Conservation (phyloP, 441 rosid species). For the Pelargonium australe region DNA sequence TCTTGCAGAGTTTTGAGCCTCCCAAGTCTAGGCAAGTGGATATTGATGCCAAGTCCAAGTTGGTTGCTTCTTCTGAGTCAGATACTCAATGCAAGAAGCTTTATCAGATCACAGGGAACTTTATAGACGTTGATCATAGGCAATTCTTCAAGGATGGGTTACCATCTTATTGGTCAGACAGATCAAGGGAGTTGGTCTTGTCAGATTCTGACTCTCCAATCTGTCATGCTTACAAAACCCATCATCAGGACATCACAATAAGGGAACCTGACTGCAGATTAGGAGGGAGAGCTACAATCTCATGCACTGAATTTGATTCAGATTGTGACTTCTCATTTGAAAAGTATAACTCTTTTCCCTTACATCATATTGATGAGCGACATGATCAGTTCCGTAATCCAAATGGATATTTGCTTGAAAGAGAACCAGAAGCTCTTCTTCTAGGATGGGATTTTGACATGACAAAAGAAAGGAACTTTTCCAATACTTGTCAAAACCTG, state of each 20-base stretch:
- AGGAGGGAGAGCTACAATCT: conserved; percentile 19
- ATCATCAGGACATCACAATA: conserved; percentile 20
- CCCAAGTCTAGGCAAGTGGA: conserved; percentile 20
- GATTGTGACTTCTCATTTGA: conserved; percentile 26
- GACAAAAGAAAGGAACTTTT: conserved; percentile 26
- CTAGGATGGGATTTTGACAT: conserved; percentile 39
- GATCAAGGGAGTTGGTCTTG: conserved; percentile 19
- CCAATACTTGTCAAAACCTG: conserved; percentile 23
- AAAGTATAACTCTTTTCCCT: conserved; percentile 26
- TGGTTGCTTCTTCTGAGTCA: conserved; percentile 26
- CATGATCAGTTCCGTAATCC: conserved; percentile 25
- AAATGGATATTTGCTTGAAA: conserved; percentile 19
- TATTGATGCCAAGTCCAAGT: conserved; percentile 19
- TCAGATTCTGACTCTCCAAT: conserved; percentile 27
- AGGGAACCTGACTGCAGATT: conserved; percentile 24
- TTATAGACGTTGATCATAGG: conserved; percentile 26
- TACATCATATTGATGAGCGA: conserved; percentile 21
- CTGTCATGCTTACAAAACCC: conserved; percentile 18
- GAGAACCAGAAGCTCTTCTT: conserved; percentile 28
- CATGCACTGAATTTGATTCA: conserved; percentile 22
- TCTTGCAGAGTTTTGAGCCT: conserved; percentile 30
- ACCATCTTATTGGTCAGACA: conserved; percentile 26
- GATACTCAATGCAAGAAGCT: conserved; percentile 22
- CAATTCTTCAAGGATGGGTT: conserved; percentile 24
- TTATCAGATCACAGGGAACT: conserved; percentile 21